phyloP scores from a whole-genome alignment of 257 asterid species.

The Penstemon barbatus region DNA sequence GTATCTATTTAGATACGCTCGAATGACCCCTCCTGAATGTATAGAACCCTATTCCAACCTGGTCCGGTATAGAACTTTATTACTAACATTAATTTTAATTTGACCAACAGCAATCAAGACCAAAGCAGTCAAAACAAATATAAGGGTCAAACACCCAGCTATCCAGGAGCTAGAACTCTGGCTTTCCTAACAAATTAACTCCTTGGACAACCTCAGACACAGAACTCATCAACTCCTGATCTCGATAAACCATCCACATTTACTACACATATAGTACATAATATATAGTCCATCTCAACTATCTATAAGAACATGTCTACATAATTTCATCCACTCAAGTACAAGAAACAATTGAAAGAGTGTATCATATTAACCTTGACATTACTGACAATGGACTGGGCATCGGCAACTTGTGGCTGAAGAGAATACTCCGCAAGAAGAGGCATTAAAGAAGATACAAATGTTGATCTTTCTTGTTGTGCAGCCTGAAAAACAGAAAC shows the following conservation, averaged over 20 bases:
- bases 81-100: background rate
- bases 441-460: constrained; percentile 76
- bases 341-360: constrained; percentile 25
- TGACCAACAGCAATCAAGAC: constrained; percentile 13
- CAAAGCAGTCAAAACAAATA: constrained; percentile 15
- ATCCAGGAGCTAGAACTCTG: background rate
- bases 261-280: constrained; percentile 17
- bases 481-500: constrained; percentile 71
- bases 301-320: background rate
- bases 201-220: constrained; percentile 17
- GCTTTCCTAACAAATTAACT: constrained; percentile 2
- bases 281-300: constrained; percentile 26
- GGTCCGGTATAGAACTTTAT: too few species aligned
- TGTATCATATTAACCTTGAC: constrained; percentile 62
- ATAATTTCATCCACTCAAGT: constrained; percentile 25
- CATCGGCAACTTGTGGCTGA: constrained; percentile 86
- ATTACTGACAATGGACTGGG: constrained; percentile 91
- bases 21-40: too few species aligned
- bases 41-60: too few species aligned
- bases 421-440: constrained; percentile 96
- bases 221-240: constrained; percentile 6
- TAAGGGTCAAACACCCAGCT: constrained; percentile 16
- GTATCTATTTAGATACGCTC: too few species aligned
- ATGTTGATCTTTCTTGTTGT: constrained; percentile 84
- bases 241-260: constrained; percentile 17